These are phyloP conservation scores for Nyctanthes arbortristis DNA, from an alignment of 257 asterid genomes.

Conservation along the genomic window DNA sequence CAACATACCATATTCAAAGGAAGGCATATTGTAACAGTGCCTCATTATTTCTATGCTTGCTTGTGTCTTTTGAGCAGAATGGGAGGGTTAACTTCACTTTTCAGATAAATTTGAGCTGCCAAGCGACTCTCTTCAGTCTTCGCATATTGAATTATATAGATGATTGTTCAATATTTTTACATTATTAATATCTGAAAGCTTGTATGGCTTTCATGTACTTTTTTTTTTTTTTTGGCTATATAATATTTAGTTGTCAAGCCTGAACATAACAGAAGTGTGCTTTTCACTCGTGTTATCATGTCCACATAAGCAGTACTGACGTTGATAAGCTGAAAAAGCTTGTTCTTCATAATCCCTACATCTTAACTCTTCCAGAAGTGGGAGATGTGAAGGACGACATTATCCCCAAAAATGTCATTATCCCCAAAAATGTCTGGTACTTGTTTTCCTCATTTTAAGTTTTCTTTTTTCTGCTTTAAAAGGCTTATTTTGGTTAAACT, in stretches of 20 bases:
- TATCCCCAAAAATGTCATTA: slow-evolving; percentile 66
- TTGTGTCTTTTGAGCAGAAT: background rate
- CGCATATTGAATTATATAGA: background rate
- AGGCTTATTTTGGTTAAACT: slow-evolving; percentile 6
- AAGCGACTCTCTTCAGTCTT: background rate
- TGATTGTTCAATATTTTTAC: background rate
- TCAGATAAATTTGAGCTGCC: background rate
- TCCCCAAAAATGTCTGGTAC: background rate
- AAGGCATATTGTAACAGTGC: no score
- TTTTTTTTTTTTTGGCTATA: slow-evolving; percentile 14
- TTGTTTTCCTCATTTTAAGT: background rate
- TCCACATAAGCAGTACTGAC: slow-evolving; percentile 64
- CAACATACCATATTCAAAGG: no score
- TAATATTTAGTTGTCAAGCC: background rate
- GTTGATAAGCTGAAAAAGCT: slow-evolving; percentile 94
- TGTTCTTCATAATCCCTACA: slow-evolving; percentile 86
- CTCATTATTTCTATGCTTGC: slow-evolving; percentile 6
- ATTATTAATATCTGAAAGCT: background rate
- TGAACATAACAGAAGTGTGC: background rate
- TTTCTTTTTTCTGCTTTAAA: background rate
- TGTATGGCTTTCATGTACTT: slow-evolving; percentile 3
- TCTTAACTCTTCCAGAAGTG: slow-evolving; percentile 81
- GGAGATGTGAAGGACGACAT: slow-evolving; percentile 85
- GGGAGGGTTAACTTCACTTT: background rate
- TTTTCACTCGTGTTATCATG: slow-evolving; percentile 23